A percentile compares a stretch with the other conserved stretches of the same genome.
Conservation (phyloP, 768 basidiomycete species). For the Cyclocybe cylindracea region DNA sequence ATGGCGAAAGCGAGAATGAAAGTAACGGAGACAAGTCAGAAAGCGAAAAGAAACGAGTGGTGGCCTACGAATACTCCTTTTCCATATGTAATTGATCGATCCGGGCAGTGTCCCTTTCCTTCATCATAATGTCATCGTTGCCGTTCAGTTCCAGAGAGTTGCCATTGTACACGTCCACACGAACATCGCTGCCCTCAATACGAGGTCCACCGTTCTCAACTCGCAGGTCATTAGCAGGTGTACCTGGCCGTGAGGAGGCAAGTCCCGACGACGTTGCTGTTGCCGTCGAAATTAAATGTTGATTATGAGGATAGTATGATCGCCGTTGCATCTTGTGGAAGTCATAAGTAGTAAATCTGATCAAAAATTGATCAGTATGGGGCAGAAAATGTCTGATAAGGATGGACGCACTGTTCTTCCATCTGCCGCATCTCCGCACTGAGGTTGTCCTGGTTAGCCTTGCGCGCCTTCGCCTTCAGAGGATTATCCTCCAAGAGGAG, state of each 20-base stretch:
- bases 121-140: constrained; percentile 26
- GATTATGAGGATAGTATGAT: constrained; percentile 88
- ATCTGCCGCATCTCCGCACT: constrained; percentile 94
- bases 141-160: constrained; percentile 43
- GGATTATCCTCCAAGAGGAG: constrained; percentile 95
- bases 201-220: constrained; percentile 34
- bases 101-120: constrained; percentile 37
- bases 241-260: constrained; percentile 72
- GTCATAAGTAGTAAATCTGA: constrained; percentile 89
- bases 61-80: constrained; percentile 49
- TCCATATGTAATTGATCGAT: constrained; percentile 46
- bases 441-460: constrained; percentile 85
- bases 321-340: constrained; percentile 90
- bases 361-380: background rate
- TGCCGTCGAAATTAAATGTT: constrained; percentile 69
- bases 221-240: constrained; percentile 58
- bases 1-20: constrained; percentile 1
- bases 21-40: background rate
- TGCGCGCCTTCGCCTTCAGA: constrained; percentile 90
- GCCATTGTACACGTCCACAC: constrained; percentile 38
- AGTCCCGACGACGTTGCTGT: constrained; percentile 74
- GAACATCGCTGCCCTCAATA: constrained; percentile 19
- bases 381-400: constrained; percentile 2
- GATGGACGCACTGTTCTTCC: constrained; percentile 85
- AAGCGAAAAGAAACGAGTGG: constrained; percentile 1